Evolutionary conservation across 1,284 basidiomycete genomes (phyloP).

Genomic region (Sanghuangporus baumii): DNA sequence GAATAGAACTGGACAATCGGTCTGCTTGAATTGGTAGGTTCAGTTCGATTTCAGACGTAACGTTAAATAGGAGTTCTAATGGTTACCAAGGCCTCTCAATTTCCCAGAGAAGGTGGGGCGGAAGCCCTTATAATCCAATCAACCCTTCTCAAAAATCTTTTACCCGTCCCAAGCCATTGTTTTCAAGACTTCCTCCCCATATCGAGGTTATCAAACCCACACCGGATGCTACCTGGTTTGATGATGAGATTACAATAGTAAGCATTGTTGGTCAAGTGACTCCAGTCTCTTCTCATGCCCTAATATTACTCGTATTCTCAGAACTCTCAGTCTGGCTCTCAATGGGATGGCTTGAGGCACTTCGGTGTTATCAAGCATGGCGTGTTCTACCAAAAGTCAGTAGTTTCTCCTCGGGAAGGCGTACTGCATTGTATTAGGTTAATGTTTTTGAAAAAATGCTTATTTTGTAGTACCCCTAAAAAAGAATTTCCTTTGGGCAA

Average conservation of each 20-base stretch:
- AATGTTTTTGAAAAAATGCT: slow-evolving; percentile 31
- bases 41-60: background rate
- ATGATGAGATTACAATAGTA: slow-evolving; percentile 65
- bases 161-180: slow-evolving; percentile 42
- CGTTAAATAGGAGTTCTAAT: background rate
- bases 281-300: background rate
- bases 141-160: too few relatives aligned
- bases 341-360: slow-evolving; percentile 70
- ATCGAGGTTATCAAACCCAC: slow-evolving; percentile 32
- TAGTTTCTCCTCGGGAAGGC: background rate
- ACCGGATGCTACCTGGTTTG: slow-evolving; percentile 35
- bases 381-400: slow-evolving; percentile 61
- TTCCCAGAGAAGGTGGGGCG: slow-evolving; percentile 52
- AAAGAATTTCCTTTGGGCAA: slow-evolving; percentile 31
- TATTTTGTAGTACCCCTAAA: slow-evolving; percentile 37
- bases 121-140: background rate
- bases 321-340: slow-evolving; percentile 72
- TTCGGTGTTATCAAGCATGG: slow-evolving; percentile 49
- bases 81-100: slow-evolving; percentile 50
- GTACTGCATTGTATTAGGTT: background rate
- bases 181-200: slow-evolving; percentile 47
- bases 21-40: slow-evolving; percentile 59
- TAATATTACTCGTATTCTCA: slow-evolving; percentile 23
- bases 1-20: slow-evolving; percentile 45
- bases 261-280: slow-evolving; percentile 21